These are phyloP conservation scores for Scedosporium apiospermum DNA, from an alignment of 2,329 filamentous ascomycete genomes.

Conservation along the genomic window DNA sequence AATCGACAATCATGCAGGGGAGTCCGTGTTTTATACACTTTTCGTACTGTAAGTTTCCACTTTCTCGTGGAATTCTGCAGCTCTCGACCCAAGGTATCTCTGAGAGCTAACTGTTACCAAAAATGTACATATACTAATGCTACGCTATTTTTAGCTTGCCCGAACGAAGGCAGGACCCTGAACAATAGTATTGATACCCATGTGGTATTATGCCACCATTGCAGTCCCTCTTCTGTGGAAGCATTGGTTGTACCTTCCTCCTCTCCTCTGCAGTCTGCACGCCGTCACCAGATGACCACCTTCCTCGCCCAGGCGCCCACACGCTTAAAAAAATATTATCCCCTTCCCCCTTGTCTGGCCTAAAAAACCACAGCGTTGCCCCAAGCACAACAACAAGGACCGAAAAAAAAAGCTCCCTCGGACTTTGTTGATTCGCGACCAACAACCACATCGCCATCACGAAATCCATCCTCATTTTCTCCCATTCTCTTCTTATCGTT, in stretches of 20 bases:
- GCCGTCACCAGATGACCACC: conserved; percentile 4
- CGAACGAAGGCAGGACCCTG: neutral
- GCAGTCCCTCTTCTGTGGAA: neutral
- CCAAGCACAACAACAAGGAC: conserved; percentile 1
- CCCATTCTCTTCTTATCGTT: neutral
- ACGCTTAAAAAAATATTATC: conserved; percentile 1
- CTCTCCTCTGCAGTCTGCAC: neutral
- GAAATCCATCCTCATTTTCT: neutral
- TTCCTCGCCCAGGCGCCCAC: conserved; percentile 1
- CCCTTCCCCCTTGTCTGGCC: conserved; percentile 3
- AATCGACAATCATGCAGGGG: neutral
- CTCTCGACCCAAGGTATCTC: neutral
- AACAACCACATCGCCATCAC: conserved; percentile 1
- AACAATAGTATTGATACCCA: neutral
- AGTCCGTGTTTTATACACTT: neutral
- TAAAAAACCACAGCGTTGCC: neutral
- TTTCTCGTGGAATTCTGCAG: neutral
- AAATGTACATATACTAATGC: neutral
- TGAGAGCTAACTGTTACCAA: neutral
- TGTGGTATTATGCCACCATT: neutral
- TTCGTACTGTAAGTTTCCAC: neutral
- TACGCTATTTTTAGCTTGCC: neutral
- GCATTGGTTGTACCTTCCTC: neutral
- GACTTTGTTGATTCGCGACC: conserved; percentile 1
- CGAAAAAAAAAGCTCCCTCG: neutral